Conservation (phyloP, 768 basidiomycete genomes). For the Mycena rosella region DNA sequence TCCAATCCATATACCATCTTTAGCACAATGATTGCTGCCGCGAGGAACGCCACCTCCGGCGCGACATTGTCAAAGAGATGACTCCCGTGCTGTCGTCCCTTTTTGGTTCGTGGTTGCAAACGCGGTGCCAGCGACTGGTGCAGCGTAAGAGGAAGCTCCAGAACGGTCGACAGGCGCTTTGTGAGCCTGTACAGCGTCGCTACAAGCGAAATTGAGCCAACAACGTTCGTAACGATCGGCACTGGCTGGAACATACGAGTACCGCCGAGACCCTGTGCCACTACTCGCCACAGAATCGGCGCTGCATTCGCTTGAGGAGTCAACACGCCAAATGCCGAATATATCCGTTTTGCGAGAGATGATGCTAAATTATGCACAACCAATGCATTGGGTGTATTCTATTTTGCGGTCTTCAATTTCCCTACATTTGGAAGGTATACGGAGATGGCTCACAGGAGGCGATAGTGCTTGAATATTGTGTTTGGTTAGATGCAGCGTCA, state of each 20-base stretch:
- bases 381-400: conserved; percentile 76
- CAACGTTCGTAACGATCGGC: neutral
- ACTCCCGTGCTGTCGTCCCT: conserved; percentile 54
- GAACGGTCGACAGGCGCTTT: conserved; percentile 67
- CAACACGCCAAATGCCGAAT: conserved; percentile 65
- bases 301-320: conserved; percentile 84
- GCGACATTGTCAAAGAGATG: conserved; percentile 76
- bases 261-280: conserved; percentile 70
- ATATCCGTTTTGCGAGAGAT: conserved; percentile 70
- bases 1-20: conserved; percentile 92
- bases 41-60: conserved; percentile 74
- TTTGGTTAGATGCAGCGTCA: conserved; percentile 81
- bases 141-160: conserved; percentile 72
- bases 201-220: conserved; percentile 41
- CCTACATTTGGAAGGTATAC: conserved; percentile 17
- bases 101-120: conserved; percentile 49
- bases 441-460: conserved; percentile 67
- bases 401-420: neutral
- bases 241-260: conserved; percentile 69
- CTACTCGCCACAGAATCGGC: conserved; percentile 83
- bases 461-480: conserved; percentile 75
- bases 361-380: conserved; percentile 72
- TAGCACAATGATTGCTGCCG: conserved; percentile 74
- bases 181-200: conserved; percentile 76
- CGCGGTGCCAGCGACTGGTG: conserved; percentile 66